Percentiles rank a stretch among this genome's conserved stretches.
phyloP scores from a whole-genome alignment of 306 rosid genomes.

The barrel medic (Medicago truncatula) region MtrunA17r5.0-ANR NC_053049.1:48537001-48537500 shows the following conservation, averaged over 20 bases:
- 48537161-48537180: slow-evolving; percentile 36
- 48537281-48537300: slow-evolving; percentile 75
- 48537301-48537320: slow-evolving; percentile 84
- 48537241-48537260: slow-evolving; percentile 15
- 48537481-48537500: slow-evolving; percentile 23
- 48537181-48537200: slow-evolving; percentile 25
- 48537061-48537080: slow-evolving; percentile 87
- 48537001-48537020: slow-evolving; percentile 17
- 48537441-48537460: slow-evolving; percentile 33
- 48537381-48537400: slow-evolving; percentile 78
- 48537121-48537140: slow-evolving; percentile 94
- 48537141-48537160: slow-evolving; percentile 97
- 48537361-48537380: slow-evolving; percentile 97
- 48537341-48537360: slow-evolving; percentile 84
- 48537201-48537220: slow-evolving; percentile 33
- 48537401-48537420: neutral
- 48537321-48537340: slow-evolving; percentile 85
- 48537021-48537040: slow-evolving; percentile 63
- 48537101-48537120: slow-evolving; percentile 92
- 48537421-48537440: slow-evolving; percentile 6
- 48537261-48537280: slow-evolving; percentile 77
- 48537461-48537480: neutral
- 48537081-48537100: slow-evolving; percentile 83
- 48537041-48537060: slow-evolving; percentile 95
- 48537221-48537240: slow-evolving; percentile 18